These are phyloP conservation scores for Pseudoneurospora amorphoporcata DNA, from an alignment of 495 filamentous ascomycete species.

Conservation along the genomic window DNA sequence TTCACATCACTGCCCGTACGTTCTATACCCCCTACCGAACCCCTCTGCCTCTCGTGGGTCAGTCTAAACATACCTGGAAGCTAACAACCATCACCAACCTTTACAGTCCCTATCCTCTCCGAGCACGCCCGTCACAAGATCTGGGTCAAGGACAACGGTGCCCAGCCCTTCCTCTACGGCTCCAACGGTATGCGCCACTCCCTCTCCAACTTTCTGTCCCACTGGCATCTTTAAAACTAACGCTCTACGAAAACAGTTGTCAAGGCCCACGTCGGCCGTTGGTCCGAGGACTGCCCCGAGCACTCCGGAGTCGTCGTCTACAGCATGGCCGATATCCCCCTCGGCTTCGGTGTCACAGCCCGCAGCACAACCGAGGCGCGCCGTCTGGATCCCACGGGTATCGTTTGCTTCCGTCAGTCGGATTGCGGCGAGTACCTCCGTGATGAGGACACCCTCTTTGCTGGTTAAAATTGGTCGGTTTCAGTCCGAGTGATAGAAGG, in stretches of 20 bases:
- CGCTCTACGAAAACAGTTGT: slow-evolving; percentile 37
- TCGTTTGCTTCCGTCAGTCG: slow-evolving; percentile 74
- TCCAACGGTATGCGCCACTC: slow-evolving; percentile 13
- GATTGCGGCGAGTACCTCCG: slow-evolving; percentile 89
- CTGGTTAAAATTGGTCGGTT: slow-evolving; percentile 18
- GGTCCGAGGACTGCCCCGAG: slow-evolving; percentile 76
- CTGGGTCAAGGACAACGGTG: slow-evolving; percentile 90
- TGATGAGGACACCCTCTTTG: slow-evolving; percentile 55
- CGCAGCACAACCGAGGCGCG: slow-evolving; percentile 72
- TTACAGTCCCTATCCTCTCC: slow-evolving; percentile 63
- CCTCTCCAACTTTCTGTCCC: background rate
- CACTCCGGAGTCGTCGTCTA: slow-evolving; percentile 69
- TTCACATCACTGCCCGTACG: slow-evolving; percentile 62
- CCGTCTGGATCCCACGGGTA: slow-evolving; percentile 77
- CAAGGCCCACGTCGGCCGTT: slow-evolving; percentile 85
- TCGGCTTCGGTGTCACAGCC: slow-evolving; percentile 66
- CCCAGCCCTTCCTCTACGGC: slow-evolving; percentile 87
- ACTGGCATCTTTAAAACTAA: background rate
- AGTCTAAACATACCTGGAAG: background rate
- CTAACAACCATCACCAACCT: background rate
- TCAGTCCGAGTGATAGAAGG: background rate
- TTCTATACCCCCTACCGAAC: background rate
- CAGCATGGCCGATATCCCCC: slow-evolving; percentile 63
- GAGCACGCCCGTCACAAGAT: slow-evolving; percentile 87
- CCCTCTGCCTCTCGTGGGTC: background rate